Evolutionary conservation across 225 moss, liverwort and hornwort genomes (phyloP).

Genomic region (Climacium dendroides): DNA sequence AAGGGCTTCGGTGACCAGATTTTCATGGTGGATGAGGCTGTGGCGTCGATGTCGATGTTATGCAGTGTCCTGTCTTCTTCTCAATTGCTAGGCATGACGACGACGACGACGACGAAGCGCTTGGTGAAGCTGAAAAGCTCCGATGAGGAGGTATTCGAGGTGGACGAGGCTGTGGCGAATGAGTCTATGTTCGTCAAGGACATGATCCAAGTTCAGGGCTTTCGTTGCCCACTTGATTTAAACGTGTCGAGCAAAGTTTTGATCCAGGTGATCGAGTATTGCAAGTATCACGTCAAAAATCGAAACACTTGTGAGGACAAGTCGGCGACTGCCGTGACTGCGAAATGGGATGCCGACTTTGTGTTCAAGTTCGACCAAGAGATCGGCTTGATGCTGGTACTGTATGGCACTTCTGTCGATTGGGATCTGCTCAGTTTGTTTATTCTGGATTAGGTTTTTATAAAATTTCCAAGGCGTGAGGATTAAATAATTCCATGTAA

Average conservation of each 20-base stretch:
- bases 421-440: too few relatives aligned
- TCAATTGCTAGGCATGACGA: background rate
- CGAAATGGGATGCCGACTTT: background rate
- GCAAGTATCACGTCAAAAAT: conserved; percentile 12
- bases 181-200: conserved; percentile 7
- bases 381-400: conserved; percentile 10
- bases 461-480: background rate
- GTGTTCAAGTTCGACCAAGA: conserved; percentile 3
- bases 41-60: background rate
- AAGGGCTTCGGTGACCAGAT: background rate
- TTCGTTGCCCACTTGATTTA: background rate
- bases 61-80: background rate
- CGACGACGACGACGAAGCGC: background rate
- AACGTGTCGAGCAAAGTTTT: conserved; percentile 27
- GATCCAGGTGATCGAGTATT: conserved; percentile 16
- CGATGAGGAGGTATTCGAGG: conserved; percentile 20
- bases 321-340: background rate
- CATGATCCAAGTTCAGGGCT: conserved; percentile 8
- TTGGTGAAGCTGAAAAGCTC: background rate
- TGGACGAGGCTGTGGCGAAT: conserved; percentile 20
- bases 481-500: background rate
- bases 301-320: background rate
- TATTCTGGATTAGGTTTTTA: too few relatives aligned
- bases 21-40: background rate
- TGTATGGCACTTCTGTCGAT: background rate